Evolutionary conservation across 164 flowering plant species (phyloP).

Genomic region (Piper betle): DNA sequence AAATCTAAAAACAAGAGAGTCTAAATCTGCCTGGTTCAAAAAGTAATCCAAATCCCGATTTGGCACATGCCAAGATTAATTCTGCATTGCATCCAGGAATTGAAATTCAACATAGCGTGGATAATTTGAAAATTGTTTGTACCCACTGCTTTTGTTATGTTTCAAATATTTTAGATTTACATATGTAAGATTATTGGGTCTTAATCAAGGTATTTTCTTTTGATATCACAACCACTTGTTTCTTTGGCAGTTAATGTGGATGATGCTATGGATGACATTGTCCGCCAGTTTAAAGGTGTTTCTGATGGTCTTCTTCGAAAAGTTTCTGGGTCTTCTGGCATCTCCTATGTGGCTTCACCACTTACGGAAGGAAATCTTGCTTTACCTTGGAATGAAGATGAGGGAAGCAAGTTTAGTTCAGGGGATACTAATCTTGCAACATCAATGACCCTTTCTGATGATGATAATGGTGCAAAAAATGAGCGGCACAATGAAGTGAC

Average conservation of each 20-base stretch:
- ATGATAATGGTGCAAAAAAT: slow-evolving; percentile 51
- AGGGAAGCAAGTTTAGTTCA: slow-evolving; percentile 21
- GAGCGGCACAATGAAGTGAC: slow-evolving; percentile 23
- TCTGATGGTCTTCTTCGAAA: slow-evolving; percentile 77
- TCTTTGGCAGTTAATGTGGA: slow-evolving; percentile 76
- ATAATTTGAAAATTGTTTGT: too few species aligned
- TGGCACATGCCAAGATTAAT: too few species aligned
- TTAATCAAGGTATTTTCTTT: not conserved
- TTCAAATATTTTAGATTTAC: too few species aligned
- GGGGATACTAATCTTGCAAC: slow-evolving; percentile 28
- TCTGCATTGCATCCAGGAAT: too few species aligned
- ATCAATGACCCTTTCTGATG: slow-evolving; percentile 49
- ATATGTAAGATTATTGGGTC: too few species aligned
- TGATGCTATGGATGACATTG: slow-evolving; percentile 95
- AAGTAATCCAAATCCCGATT: too few species aligned
- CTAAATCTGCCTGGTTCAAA: too few species aligned
- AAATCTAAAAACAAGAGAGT: too few species aligned
- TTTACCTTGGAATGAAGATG: slow-evolving; percentile 45
- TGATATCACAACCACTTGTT: not conserved
- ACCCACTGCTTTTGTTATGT: too few species aligned
- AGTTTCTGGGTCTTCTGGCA: slow-evolving; percentile 54
- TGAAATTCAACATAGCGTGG: too few species aligned
- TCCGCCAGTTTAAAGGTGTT: slow-evolving; percentile 90
- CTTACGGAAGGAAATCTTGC: slow-evolving; percentile 18
- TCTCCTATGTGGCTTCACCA: slow-evolving; percentile 25